Percentiles rank a stretch among this genome's conserved stretches.
These are phyloP conservation scores for Gossypium trilobum DNA, from an alignment of 441 rosid species.

Conservation along the genomic window DNA sequence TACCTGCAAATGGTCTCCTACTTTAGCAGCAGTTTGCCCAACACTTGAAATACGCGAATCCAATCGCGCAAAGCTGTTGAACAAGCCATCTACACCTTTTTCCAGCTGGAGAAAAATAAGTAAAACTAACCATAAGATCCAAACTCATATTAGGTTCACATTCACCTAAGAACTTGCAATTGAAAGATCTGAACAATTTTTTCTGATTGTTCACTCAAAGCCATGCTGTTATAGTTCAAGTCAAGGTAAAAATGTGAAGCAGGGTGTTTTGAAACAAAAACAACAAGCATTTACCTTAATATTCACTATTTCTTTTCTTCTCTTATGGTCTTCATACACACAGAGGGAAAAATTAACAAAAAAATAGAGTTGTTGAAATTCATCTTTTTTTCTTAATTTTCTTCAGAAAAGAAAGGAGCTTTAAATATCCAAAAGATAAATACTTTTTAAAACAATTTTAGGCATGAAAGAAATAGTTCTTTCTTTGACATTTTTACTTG, in stretches of 20 bases:
- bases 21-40: conserved; percentile 99
- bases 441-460: not conserved
- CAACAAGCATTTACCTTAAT: not conserved
- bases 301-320: not conserved
- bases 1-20: conserved; percentile 99
- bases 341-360: not conserved
- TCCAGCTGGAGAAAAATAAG: conserved; percentile 53
- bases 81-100: conserved; percentile 92
- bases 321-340: not conserved
- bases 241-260: not conserved
- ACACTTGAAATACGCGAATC: conserved; percentile 98
- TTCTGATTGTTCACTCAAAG: not conserved
- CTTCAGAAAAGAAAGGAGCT: not conserved
- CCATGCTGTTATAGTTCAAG: not conserved
- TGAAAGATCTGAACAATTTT: not conserved
- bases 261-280: not conserved
- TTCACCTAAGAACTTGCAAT: conserved; percentile 9
- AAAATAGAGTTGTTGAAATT: not conserved
- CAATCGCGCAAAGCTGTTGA: conserved; percentile 94
- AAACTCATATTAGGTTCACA: not conserved
- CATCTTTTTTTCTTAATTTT: not conserved
- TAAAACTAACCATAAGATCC: not conserved
- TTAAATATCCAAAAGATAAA: not conserved
- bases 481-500: not conserved
- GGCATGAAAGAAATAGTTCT: not conserved